Evolutionary conservation across 2,329 filamentous ascomycete species (phyloP), one percentile per base, ranked within the genome.

Genomic region (Leptographium wingfieldii): DNA sequence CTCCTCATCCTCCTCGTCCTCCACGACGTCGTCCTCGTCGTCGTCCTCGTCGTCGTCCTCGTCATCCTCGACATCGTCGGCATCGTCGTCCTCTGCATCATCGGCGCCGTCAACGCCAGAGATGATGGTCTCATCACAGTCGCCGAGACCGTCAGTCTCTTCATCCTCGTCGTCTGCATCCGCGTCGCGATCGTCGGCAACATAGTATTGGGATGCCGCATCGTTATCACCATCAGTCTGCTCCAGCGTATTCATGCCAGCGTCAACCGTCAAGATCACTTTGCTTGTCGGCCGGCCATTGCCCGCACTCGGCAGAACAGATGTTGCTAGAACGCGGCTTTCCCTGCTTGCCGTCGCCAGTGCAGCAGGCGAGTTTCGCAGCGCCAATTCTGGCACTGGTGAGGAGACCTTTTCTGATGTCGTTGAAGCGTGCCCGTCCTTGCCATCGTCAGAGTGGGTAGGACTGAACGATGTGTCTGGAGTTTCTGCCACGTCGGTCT

Each of bases 391-490:
- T 3, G 60, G 59, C 1, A 59, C 53, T 0, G 58, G 53, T 2
- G 59, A 52, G 6, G 56, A 14, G 10, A 14, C 12, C 12, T 6
- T 59, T 12, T 46, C 22, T 4, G 22, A 25, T n/a, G 52, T 27
- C 16, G 40, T 14, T 3, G 27, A 27, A 10, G 49, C 33, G 12
- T 57, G 51, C 11, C 33, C 56, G 56, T 74, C 73, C 29, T 72
- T 72, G 11, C 77, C 78, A 58, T 82, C 79, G 65, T 79, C 81
- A 5, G 64, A 66, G 62, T 77, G 77, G 22, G 75, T 76, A 3
- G 75, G 77, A 70, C 75, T 85, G 58, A 77, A 82, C 27, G 75
- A 81, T 60, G 76, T 84, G 66, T 74, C 76, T 59, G 80, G 78
- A 62, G 74, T 84, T 63, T 69, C 77, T 63, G 72, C 70, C n/a